Evolutionary conservation across 148 eudicot species (phyloP).

Genomic region (Heliamphora exappendiculata): DNA sequence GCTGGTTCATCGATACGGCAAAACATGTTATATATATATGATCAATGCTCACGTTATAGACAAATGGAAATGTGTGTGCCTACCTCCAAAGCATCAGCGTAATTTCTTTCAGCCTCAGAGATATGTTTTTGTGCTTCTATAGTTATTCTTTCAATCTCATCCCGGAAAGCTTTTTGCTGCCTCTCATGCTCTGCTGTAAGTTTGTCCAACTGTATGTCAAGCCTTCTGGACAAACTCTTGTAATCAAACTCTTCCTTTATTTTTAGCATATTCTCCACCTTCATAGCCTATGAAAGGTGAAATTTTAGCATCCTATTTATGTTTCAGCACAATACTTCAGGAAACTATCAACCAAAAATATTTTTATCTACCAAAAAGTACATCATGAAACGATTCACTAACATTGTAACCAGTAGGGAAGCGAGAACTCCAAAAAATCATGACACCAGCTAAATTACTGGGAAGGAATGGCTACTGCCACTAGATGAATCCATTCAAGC

Average conservation of each 20-base stretch:
- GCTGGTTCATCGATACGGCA: background rate
- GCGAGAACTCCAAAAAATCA: background rate
- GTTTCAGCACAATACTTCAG: constrained; percentile 20
- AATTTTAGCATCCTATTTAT: constrained; percentile 20
- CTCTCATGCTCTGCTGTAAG: constrained; percentile 88
- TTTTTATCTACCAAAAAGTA: constrained; percentile 30
- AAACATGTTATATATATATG: background rate
- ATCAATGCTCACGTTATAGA: constrained; percentile 8
- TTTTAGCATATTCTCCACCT: constrained; percentile 86
- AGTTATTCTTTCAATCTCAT: constrained; percentile 62
- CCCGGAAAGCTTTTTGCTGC: constrained; percentile 72
- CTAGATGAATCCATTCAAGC: background rate
- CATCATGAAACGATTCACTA: background rate
- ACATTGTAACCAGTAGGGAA: background rate
- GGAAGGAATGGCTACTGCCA: background rate
- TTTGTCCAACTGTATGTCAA: constrained; percentile 87
- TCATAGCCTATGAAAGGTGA: constrained; percentile 3
- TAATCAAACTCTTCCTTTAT: constrained; percentile 95
- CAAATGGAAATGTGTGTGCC: background rate
- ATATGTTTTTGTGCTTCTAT: constrained; percentile 61
- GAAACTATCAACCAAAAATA: background rate
- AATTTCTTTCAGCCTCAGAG: constrained; percentile 55
- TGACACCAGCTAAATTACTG: background rate
- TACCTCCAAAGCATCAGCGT: constrained; percentile 74
- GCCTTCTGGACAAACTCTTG: constrained; percentile 83